Conservation (phyloP, 2,329 filamentous ascomycete genomes). For the Aureobasidium sp. region DNA sequence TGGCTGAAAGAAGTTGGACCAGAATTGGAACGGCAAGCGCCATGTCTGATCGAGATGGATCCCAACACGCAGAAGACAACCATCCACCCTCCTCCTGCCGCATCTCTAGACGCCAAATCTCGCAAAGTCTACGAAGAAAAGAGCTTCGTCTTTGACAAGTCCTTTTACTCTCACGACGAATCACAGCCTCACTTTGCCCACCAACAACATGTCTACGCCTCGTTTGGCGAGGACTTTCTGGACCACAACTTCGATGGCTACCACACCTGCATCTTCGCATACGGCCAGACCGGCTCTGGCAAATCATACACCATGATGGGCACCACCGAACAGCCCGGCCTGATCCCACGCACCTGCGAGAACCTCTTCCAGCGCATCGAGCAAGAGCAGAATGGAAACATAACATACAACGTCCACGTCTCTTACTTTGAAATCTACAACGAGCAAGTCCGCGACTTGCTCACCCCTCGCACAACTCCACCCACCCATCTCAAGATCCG, state of each 20-base stretch:
- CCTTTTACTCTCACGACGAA: slow-evolving; percentile 89
- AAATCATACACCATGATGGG: slow-evolving; percentile 99
- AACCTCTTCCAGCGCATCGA: slow-evolving; percentile 93
- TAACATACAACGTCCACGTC: slow-evolving; percentile 93
- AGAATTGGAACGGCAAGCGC: slow-evolving; percentile 75
- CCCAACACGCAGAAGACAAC: slow-evolving; percentile 78
- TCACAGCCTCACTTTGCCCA: slow-evolving; percentile 78
- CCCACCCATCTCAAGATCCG: slow-evolving; percentile 95
- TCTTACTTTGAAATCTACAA: slow-evolving; percentile 99
- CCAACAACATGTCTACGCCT: slow-evolving; percentile 90
- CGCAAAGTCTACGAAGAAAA: slow-evolving; percentile 80
- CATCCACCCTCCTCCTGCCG: slow-evolving; percentile 57
- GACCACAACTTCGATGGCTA: slow-evolving; percentile 99
- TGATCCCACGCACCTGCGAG: slow-evolving; percentile 92
- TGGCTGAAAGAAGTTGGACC: slow-evolving; percentile 12
- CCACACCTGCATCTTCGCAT: slow-evolving; percentile 98
- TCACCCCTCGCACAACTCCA: slow-evolving; percentile 70
- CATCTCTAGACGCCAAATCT: slow-evolving; percentile 42
- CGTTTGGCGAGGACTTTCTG: slow-evolving; percentile 89
- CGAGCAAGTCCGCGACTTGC: slow-evolving; percentile 90
- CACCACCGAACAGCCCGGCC: slow-evolving; percentile 69
- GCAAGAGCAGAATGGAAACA: slow-evolving; percentile 74
- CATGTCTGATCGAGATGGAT: slow-evolving; percentile 89
- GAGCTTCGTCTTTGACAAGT: slow-evolving; percentile 92
- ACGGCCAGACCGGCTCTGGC: slow-evolving; percentile 93